phyloP scores from a whole-genome alignment of 2,329 filamentous ascomycete species.

The Alternaria metachromatica region DNA sequence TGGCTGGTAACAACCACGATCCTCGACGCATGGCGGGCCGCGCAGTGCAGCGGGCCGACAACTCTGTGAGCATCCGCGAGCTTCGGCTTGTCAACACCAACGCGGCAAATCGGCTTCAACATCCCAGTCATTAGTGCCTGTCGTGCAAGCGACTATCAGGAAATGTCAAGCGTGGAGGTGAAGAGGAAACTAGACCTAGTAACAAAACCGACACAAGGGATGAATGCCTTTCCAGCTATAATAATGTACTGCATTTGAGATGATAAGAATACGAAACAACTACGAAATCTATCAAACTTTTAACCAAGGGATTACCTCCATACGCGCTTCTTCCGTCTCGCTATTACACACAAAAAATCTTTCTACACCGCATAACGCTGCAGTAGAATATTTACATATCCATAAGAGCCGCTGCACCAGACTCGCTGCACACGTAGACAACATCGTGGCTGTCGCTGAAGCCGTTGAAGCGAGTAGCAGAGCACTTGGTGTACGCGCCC shows the following conservation, averaged over 20 bases:
- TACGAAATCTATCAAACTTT: slow-evolving; percentile 15
- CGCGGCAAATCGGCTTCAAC: neutral
- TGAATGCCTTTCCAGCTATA: too few species aligned
- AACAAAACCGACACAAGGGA: too few species aligned
- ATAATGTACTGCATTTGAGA: neutral
- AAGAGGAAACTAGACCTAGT: neutral
- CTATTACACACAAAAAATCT: neutral
- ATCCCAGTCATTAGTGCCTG: neutral
- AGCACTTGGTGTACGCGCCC: slow-evolving; percentile 99
- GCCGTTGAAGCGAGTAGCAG: slow-evolving; percentile 96
- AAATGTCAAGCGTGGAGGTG: neutral
- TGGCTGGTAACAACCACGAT: slow-evolving; percentile 9
- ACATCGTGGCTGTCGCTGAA: slow-evolving; percentile 92
- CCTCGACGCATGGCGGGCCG: slow-evolving; percentile 9
- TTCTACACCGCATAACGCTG: neutral
- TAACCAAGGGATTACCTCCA: neutral
- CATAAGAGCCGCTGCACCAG: slow-evolving; percentile 79
- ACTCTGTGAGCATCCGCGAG: neutral
- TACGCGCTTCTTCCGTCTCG: neutral
- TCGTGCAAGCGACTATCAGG: neutral
- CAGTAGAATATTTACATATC: slow-evolving; percentile 25
- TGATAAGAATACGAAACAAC: neutral
- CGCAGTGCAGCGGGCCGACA: slow-evolving; percentile 15
- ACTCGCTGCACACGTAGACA: slow-evolving; percentile 93
- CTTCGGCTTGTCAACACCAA: neutral